Conservation (phyloP, 2,329 filamentous ascomycete species). For the Hymenoscyphus fructigenus region DNA sequence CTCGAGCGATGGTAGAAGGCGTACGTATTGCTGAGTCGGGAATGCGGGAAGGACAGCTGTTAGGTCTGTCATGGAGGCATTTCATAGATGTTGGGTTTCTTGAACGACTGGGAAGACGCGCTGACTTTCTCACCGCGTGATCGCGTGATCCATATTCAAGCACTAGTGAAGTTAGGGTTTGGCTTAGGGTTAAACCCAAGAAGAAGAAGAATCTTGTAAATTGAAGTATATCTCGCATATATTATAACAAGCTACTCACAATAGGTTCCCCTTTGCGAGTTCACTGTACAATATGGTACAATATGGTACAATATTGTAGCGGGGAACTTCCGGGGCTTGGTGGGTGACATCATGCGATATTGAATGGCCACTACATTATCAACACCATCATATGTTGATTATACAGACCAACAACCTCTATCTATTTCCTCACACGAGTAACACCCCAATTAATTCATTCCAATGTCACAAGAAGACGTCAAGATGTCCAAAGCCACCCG, state of each 20-base stretch:
- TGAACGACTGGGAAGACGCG: slow-evolving; percentile 4
- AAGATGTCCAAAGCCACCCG: slow-evolving; percentile 70
- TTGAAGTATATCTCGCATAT: no score
- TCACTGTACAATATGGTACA: background rate
- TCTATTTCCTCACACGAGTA: no score
- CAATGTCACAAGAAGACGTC: slow-evolving; percentile 34
- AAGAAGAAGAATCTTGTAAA: no score
- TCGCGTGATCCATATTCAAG: background rate
- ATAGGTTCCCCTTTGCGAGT: no score
- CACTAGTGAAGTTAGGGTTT: background rate
- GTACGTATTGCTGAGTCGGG: slow-evolving; percentile 65
- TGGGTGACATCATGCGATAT: background rate
- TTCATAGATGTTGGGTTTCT: slow-evolving; percentile 3
- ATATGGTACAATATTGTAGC: no score
- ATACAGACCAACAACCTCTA: background rate
- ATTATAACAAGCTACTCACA: no score
- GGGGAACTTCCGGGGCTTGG: background rate
- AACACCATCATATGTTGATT: background rate
- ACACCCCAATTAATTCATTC: background rate
- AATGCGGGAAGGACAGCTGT: slow-evolving; percentile 80
- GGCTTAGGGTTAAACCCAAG: background rate
- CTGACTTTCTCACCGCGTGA: background rate
- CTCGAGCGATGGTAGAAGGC: slow-evolving; percentile 79
- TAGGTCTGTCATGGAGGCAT: slow-evolving; percentile 76
- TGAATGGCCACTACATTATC: background rate